These are phyloP conservation scores for Coelastrella sp. DNA, from an alignment of 139 green algal species.

Conservation along the genomic window DNA sequence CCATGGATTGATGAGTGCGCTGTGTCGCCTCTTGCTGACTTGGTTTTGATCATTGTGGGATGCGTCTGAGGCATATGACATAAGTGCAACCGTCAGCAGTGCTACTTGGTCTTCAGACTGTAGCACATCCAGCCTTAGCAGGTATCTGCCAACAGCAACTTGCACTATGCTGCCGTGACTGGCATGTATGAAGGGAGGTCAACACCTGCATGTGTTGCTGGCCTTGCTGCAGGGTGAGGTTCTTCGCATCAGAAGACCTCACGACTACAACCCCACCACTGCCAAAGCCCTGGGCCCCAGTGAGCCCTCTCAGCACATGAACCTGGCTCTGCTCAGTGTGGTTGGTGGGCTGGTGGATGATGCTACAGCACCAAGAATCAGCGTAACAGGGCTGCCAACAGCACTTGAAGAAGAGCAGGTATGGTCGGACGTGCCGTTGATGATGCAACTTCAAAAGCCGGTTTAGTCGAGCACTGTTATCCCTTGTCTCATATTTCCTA, in stretches of 20 bases:
- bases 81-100: too few species aligned
- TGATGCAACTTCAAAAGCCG: background rate
- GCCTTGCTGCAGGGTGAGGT: conserved; percentile 50
- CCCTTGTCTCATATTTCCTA: too few species aligned
- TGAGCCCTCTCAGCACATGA: conserved; percentile 60
- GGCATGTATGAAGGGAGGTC: too few species aligned
- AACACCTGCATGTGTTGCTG: background rate
- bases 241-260: conserved; percentile 63
- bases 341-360: conserved; percentile 63
- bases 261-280: conserved; percentile 65
- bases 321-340: conserved; percentile 59
- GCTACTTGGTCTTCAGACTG: too few species aligned
- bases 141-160: too few species aligned
- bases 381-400: conserved; percentile 58
- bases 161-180: too few species aligned
- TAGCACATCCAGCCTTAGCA: too few species aligned
- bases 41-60: background rate
- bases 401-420: conserved; percentile 67
- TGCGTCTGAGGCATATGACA: too few species aligned
- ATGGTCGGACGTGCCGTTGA: background rate
- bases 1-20: too few species aligned
- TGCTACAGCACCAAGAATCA: conserved; percentile 59
- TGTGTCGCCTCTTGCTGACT: background rate
- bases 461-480: too few species aligned
- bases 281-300: conserved; percentile 60